Conservation (phyloP, 345 rosid species). For the Bruguiera parviflora region DNA sequence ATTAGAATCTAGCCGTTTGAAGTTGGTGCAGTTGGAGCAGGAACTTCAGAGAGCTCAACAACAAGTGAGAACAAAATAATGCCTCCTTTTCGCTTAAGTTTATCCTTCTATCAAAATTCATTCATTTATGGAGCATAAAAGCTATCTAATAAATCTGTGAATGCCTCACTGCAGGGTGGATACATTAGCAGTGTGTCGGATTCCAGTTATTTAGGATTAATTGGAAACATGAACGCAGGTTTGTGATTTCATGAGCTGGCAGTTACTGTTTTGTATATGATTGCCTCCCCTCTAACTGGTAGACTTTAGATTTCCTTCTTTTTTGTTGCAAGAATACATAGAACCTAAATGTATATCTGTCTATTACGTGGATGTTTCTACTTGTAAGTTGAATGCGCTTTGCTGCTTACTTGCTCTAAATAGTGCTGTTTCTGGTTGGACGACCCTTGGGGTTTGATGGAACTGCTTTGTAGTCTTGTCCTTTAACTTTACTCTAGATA, state of each 20-base stretch:
- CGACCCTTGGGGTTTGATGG: no score
- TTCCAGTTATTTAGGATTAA: conserved; percentile 47
- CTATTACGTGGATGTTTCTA: not conserved
- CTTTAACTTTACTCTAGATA: no score
- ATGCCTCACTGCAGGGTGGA: conserved; percentile 49
- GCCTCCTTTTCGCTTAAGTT: not conserved
- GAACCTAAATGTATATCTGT: not conserved
- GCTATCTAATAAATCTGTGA: conserved; percentile 9
- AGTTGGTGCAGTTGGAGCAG: conserved; percentile 33
- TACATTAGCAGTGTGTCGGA: conserved; percentile 40
- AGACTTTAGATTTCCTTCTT: no score
- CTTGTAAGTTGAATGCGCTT: no score
- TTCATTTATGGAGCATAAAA: not conserved
- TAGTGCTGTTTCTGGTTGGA: no score
- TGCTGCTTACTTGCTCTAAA: no score
- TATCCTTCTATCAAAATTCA: not conserved
- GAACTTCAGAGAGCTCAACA: conserved; percentile 31
- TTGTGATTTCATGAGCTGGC: conserved; percentile 11
- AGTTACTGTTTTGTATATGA: not conserved
- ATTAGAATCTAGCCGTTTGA: conserved; percentile 31
- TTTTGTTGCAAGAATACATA: no score
- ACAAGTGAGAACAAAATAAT: conserved; percentile 15
- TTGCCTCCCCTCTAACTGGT: not conserved
- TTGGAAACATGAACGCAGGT: conserved; percentile 55
- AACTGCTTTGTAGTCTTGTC: no score